Percentiles rank a stretch among this genome's conserved stretches.
These are phyloP conservation scores for Fraxinus cuspidata DNA, from an alignment of 257 asterid genomes.

Conservation along the genomic window DNA sequence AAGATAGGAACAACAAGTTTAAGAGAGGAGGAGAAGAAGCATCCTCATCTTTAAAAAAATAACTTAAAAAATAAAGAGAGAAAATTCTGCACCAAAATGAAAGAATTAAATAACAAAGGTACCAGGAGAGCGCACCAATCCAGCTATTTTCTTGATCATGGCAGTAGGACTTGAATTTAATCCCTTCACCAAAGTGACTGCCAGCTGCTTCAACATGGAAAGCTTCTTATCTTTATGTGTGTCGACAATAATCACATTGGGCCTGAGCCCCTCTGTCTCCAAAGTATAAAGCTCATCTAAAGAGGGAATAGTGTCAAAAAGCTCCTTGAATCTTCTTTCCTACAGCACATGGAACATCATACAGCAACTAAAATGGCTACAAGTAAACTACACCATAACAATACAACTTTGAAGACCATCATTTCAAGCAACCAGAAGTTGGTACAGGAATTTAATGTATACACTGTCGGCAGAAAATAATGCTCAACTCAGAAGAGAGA, in stretches of 20 bases:
- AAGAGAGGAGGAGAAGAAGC: background rate
- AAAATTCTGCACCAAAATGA: conserved; percentile 14
- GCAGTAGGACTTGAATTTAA: conserved; percentile 68
- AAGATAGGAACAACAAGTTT: background rate
- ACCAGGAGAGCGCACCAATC: conserved; percentile 58
- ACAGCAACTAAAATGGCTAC: conserved; percentile 23
- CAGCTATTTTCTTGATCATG: conserved; percentile 84
- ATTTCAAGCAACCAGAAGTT: conserved; percentile 18
- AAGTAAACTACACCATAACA: background rate
- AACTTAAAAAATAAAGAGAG: conserved; percentile 1
- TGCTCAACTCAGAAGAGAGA: conserved; percentile 8
- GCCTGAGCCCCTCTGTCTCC: conserved; percentile 79
- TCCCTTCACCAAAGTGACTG: conserved; percentile 76
- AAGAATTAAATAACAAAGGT: conserved; percentile 12
- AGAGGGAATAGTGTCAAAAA: conserved; percentile 75
- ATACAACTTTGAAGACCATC: background rate
- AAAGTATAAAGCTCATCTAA: conserved; percentile 73
- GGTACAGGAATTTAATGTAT: background rate
- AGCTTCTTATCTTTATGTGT: conserved; percentile 85
- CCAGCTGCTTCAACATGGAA: conserved; percentile 86
- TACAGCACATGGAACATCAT: conserved; percentile 42
- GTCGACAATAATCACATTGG: conserved; percentile 81
- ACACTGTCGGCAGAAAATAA: background rate
- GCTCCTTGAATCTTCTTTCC: conserved; percentile 97
- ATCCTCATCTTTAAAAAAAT: conserved; percentile 1